Conservation (phyloP, 73 alveolate genomes). For the Breviolum minutum region DNA sequence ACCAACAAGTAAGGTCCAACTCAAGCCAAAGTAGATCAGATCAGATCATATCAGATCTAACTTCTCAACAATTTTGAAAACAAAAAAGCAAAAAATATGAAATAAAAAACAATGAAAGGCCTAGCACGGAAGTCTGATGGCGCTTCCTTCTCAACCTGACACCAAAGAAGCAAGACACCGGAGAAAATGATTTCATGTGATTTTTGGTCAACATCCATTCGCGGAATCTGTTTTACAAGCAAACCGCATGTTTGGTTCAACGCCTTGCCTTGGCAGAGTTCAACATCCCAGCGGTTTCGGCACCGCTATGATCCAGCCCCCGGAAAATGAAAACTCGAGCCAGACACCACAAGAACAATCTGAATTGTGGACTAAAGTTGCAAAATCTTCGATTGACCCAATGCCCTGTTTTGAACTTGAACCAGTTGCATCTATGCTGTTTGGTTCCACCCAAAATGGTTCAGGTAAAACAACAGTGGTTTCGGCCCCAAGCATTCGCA, state of each 20-base stretch:
- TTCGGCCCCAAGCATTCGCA: too few relatives aligned
- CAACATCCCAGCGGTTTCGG: constrained; percentile 18
- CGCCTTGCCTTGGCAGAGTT: background rate
- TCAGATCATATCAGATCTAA: background rate
- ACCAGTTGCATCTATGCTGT: too few relatives aligned
- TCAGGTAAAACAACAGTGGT: too few relatives aligned
- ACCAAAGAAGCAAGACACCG: background rate
- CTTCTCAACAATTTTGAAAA: background rate
- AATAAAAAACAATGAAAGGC: background rate
- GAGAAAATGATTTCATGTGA: background rate
- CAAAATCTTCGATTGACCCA: too few relatives aligned
- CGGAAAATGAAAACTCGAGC: constrained; percentile 21
- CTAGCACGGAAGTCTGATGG: background rate
- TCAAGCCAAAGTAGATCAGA: too few relatives aligned
- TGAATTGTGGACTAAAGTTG: too few relatives aligned
- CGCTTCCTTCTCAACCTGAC: constrained; percentile 15
- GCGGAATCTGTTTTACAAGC: background rate
- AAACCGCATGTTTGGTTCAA: background rate
- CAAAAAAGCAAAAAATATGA: background rate
- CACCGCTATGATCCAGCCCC: constrained; percentile 46
- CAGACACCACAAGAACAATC: background rate
- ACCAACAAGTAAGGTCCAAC: background rate
- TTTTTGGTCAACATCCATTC: background rate
- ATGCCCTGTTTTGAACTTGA: too few relatives aligned
- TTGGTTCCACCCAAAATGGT: too few relatives aligned